Base-by-base conservation (phyloP, 345 rosid species). In the Nasturtium officinale region DNA sequence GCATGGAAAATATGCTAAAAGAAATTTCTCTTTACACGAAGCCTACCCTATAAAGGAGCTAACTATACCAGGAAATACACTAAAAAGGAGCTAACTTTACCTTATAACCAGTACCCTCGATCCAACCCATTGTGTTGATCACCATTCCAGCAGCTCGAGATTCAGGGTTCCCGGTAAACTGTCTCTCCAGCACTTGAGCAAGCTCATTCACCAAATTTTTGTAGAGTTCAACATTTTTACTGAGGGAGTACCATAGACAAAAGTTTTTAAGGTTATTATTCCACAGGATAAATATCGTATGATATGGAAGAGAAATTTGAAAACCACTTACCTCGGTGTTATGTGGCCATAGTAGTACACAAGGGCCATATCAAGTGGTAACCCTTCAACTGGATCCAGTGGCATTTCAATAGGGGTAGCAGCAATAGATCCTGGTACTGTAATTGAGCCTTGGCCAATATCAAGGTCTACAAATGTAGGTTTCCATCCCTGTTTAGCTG, bases 71-170 rank as follows among this genome's bases (percentile, higher is more conserved):
- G 13, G 43, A 54, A 40, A 29, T 32, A 53, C 16, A 0, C 16
- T 43, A 32, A 43, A 65, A 37, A 26, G 61, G n/a, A 74, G 30
- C 11, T 12, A 50, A 52, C 38, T 23, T 70, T 71, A 82, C 98
- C 93, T 91, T 91, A 56, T 90, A 95, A 57, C 99, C 99, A 28
- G 78, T 71, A 65, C 91, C 96, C 55, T 95, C 96, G 80, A 95
- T 88, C 99, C 96, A 94, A 61, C 97, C 96, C 95, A 91, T 91
- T 50, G 98, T 88, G 82, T 89, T 95, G 71, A 91, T 88, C 82
- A 94, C 96, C 92, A 88, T 88, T 61, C 98, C 96, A 12, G 95
- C 83, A 71, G 97, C 91, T 71, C 83, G 80, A 80, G 90, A 86
- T 77, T 89, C 97, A 62, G 82, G 84, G 80, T 82, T 88, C 15